A percentile compares a stretch with the other conserved stretches of the same genome.
Conservation (phyloP, 2,329 filamentous ascomycete species). For the Penicillium sp. region DNA sequence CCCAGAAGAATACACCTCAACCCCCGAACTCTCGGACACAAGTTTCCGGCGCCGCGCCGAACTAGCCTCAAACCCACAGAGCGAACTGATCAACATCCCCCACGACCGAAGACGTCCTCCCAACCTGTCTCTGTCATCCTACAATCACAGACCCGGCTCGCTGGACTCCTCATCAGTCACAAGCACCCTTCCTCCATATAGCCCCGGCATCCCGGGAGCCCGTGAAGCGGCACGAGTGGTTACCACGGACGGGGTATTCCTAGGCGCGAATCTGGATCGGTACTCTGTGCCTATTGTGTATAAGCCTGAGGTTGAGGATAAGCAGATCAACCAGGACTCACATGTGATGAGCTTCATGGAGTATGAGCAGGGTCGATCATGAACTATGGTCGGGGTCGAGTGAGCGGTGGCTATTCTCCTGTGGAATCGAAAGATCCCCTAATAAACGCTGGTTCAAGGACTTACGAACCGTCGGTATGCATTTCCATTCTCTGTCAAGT, state of each 20-base stretch:
- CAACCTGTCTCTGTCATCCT: background rate
- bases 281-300: constrained; percentile 3
- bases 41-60: constrained; percentile 27
- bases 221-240: constrained; percentile 12
- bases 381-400: no score
- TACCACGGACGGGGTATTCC: constrained; percentile 26
- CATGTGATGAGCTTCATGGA: constrained; percentile 31
- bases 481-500: no score
- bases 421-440: no score
- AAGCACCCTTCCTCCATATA: background rate
- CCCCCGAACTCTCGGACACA: constrained; percentile 27
- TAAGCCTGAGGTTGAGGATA: background rate
- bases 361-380: constrained; percentile 8
- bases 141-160: background rate
- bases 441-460: no score
- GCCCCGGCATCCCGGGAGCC: background rate
- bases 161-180: background rate
- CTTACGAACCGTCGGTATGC: no score
- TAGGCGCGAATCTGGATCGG: constrained; percentile 25
- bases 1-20: background rate
- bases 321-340: background rate
- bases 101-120: constrained; percentile 5
- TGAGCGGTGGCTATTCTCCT: no score
- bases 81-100: constrained; percentile 30
- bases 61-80: constrained; percentile 19